Evolutionary conservation across 2,329 filamentous ascomycete genomes (phyloP), one percentile per base, ranked within the genome.

Genomic region (Daldinia sp.): DNA sequence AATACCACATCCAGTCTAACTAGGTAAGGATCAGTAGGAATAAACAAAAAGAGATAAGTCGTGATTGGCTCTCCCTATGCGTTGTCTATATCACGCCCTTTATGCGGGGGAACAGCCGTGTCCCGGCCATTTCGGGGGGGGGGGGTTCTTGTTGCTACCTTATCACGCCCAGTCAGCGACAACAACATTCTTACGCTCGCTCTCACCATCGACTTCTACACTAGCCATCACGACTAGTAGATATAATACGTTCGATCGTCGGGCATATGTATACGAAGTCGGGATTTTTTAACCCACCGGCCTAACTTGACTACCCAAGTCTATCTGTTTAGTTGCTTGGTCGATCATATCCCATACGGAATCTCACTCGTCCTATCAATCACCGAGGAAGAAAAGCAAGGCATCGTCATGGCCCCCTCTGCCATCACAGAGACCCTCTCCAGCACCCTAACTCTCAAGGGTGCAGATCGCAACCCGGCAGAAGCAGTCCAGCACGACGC

Each of bases 331-430:
- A n/a, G n/a, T n/a, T n/a, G 9, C 32, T 15, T 35, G 17, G 23
- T 30, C 30, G 10, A 29, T 32, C 27, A 21, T 19, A 48, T 30
- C 30, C 27, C 3, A 25, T 4, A 32, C 27, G 54, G 34, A n/a
- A n/a, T n/a, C n/a, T n/a, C n/a, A n/a, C n/a, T n/a, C n/a, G n/a
- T n/a, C n/a, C n/a, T n/a, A n/a, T n/a, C n/a, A n/a, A n/a, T n/a
- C n/a, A n/a, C n/a, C n/a, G n/a, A n/a, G n/a, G n/a, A n/a, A n/a
- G n/a, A n/a, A n/a, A n/a, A n/a, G n/a, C n/a, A n/a, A n/a, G n/a
- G 29, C 11, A 8, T 15, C 21, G 17, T 32, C 55, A 77, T 76
- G 75, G 72, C 75, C 5, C 74, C 75, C 15, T 75, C 75, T 50
- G 74, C 73, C 19, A 71, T 71, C 43, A 68, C 71, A 21, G 71